Base-by-base conservation (phyloP, 495 filamentous ascomycete genomes). In the Daldinia concentrica region DNA sequence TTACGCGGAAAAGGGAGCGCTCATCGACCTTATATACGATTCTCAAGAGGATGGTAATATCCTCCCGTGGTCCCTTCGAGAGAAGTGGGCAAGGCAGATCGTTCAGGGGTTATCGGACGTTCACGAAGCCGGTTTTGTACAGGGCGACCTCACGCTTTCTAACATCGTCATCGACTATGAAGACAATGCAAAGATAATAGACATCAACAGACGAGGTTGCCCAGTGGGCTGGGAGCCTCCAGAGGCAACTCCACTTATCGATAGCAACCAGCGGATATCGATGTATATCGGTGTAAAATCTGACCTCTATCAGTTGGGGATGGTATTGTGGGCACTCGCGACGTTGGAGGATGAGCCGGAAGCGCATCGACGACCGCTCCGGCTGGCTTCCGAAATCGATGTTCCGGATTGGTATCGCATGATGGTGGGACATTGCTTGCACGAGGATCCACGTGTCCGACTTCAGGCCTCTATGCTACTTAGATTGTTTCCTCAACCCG, bases 211-310 rank as follows among this genome's bases (percentile, higher is more conserved):
- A 30, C 85, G 95, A 69, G 95, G 95, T 14, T 99, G 95, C 71
- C 95, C 95, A 0, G 93, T 98, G 1, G 95, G 95, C 36, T 99
- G 95, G 95, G 95, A 99, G 74, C 95, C 96, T 3, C 96, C 96
- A 1, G 95, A 99, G 79, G 92, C 97, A 45, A 90, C 90, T 8
- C 86, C 87, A 0, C 88, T 98, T 72, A 96, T 99, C 65, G 90
- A 94, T 58, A 94, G 91, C 81, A 93, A 93, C 62, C 95, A 98
- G 77, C 87, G 94, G 27, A 95, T 99, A 30, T 92, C 93, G 29
- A 98, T 99, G 92, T 97, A 97, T 77, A 98, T 99, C 77, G 95
- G 95, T 5, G 93, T 98, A 79, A 99, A 98, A 79, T 97, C 94
- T 0, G 95, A 99, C 79, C 83, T 98, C 1, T 99, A 90, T 74